These are phyloP conservation scores for Candida schatavii DNA, from an alignment of 805 yeast genomes.

Conservation along the genomic window DNA sequence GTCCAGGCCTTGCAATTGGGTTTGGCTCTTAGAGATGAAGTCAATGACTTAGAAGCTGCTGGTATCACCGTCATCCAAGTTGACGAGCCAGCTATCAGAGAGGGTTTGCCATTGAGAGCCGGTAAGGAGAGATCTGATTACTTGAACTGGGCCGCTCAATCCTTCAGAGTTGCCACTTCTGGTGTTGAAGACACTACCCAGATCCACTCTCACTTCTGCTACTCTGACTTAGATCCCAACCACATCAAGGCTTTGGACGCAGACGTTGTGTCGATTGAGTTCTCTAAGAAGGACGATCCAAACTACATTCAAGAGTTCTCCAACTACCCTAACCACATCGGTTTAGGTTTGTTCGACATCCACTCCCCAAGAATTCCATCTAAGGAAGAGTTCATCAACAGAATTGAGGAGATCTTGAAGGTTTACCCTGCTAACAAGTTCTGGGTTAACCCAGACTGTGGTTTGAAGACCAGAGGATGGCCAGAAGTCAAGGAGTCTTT, in stretches of 20 bases:
- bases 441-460: slow-evolving; percentile 99
- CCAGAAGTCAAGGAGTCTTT: slow-evolving; percentile 92
- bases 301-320: slow-evolving; percentile 97
- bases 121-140: slow-evolving; percentile 96
- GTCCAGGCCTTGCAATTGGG: slow-evolving; percentile 96
- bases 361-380: slow-evolving; percentile 99
- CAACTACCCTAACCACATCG: slow-evolving; percentile 98
- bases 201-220: slow-evolving; percentile 99
- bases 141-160: slow-evolving; percentile 98
- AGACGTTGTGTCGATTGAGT: slow-evolving; percentile 98
- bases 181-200: slow-evolving; percentile 95
- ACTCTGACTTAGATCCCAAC: slow-evolving; percentile 99
- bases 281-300: slow-evolving; percentile 99
- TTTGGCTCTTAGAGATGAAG: slow-evolving; percentile 98
- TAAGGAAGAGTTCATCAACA: slow-evolving; percentile 89
- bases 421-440: slow-evolving; percentile 97
- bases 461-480: slow-evolving; percentile 99
- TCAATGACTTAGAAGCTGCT: slow-evolving; percentile 95
- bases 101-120: slow-evolving; percentile 98
- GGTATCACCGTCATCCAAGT: slow-evolving; percentile 98
- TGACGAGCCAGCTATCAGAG: slow-evolving; percentile 99
- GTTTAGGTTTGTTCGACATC: slow-evolving; percentile 97
- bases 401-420: slow-evolving; percentile 92
- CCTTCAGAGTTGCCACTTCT: slow-evolving; percentile 98
- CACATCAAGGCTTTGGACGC: slow-evolving; percentile 99